Percentiles rank a stretch among this genome's conserved stretches.
phyloP scores from a whole-genome alignment of 306 rosid species.

The Fagus sylvatica region DNA sequence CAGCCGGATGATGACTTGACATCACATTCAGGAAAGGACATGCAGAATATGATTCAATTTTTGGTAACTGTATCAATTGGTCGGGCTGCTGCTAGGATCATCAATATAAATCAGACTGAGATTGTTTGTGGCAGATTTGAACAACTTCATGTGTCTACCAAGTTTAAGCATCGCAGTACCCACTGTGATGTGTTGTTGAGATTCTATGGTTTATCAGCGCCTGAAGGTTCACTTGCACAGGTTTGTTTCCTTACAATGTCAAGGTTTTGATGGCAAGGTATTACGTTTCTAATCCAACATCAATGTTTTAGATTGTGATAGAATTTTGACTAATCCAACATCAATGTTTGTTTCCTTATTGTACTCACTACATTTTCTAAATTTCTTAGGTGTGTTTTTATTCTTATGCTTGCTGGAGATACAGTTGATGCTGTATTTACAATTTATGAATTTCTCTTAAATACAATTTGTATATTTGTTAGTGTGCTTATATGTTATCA shows the following conservation, averaged over 20 bases:
- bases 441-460: background rate
- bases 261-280: conserved; percentile 17
- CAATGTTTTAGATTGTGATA: background rate
- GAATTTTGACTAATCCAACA: conserved; percentile 8
- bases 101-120: conserved; percentile 71
- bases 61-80: conserved; percentile 72
- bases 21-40: conserved; percentile 56
- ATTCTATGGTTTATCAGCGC: conserved; percentile 86
- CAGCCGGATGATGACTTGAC: conserved; percentile 75
- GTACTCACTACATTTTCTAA: background rate
- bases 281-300: conserved; percentile 13
- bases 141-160: conserved; percentile 82
- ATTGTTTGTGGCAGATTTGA: conserved; percentile 87
- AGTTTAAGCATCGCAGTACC: conserved; percentile 80
- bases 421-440: conserved; percentile 6
- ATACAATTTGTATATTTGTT: conserved; percentile 11
- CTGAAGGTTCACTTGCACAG: conserved; percentile 99
- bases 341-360: conserved; percentile 16
- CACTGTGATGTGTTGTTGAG: conserved; percentile 79
- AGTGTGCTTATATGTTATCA: conserved; percentile 15
- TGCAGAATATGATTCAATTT: conserved; percentile 73
- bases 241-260: conserved; percentile 44
- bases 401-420: conserved; percentile 3
- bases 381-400: background rate
- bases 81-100: conserved; percentile 87